Evolutionary conservation across 768 basidiomycete species (phyloP), one percentile per base, ranked within the genome.

Genomic region (Tulasnella sp.): DNA sequence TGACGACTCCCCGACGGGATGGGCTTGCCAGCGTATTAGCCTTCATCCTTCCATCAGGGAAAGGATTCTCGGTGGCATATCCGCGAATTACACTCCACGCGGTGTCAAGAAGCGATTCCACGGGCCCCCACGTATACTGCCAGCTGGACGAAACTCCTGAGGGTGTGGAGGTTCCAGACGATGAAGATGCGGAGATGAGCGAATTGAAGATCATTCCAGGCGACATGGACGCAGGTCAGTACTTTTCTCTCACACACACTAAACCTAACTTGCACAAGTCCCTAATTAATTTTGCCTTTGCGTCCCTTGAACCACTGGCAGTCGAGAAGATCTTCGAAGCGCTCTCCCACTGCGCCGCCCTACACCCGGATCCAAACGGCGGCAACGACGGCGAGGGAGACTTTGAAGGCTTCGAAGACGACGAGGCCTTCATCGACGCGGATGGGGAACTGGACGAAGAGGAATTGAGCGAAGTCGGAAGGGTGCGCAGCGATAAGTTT

Each of bases 11-110:
- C 77, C 32, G 23, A 51, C 44, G 11, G 44, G 10, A 9, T 9
- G 44, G 13, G 44, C 44, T 18, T 18, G 44, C 13, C 81, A 95
- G 95, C 80, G 90, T 88, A 20, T 88, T 98, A 51, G 89, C 89
- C 3, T 97, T 93, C 88, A 88, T 93, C 84, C 90, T 92, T 3
- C 82, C 88, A 15, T 86, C 90, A 0, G 90, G 90, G 20, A 86
- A 86, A 67, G 95, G 94, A 20, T 92, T 98, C 84, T 90, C 93
- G 80, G 89, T 99, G 82, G 87, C 91, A 78, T 99, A 97, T 83
- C 95, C 94, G 13, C 87, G 91, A 6, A 93, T 99, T 82, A 97
- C 95, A 0, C 88, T 99, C 2, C 98, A 99, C 81, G 98, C 98
- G 35, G 88, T 96, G 75, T 94, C 95, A 0, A 70, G 77, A 46